Evolutionary conservation across 352 stramenopile genomes (phyloP).

Genomic region (Phytophthora aleatoria): DNA sequence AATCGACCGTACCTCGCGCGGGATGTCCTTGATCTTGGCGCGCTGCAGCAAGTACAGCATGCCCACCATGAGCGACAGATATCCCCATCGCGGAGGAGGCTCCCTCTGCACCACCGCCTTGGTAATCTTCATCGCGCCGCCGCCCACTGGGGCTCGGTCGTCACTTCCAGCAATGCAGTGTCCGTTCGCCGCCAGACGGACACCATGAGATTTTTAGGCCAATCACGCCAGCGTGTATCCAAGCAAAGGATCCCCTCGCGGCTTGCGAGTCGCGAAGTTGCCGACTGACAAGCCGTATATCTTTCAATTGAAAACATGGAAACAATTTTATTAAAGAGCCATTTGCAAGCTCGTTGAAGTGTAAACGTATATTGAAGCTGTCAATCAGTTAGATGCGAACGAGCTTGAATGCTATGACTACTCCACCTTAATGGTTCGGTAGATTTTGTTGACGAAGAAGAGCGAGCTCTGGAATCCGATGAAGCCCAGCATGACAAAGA

Average conservation of each 20-base stretch:
- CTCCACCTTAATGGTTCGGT: constrained; percentile 96
- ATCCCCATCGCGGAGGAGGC: constrained; percentile 39
- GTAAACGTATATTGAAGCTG: background rate
- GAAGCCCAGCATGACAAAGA: constrained; percentile 98
- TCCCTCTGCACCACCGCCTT: constrained; percentile 31
- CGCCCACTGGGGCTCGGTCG: background rate
- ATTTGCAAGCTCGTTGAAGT: too few species aligned
- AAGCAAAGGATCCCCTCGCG: constrained; percentile 7
- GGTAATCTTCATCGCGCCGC: constrained; percentile 42
- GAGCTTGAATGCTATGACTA: constrained; percentile 35
- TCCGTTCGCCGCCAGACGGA: constrained; percentile 18
- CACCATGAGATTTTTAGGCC: constrained; percentile 10
- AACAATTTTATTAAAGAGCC: too few species aligned
- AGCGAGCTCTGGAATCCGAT: constrained; percentile 96
- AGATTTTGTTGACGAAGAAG: constrained; percentile 97
- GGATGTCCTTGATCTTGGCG: constrained; percentile 50
- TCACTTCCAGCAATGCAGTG: constrained; percentile 2
- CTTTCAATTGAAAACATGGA: too few species aligned
- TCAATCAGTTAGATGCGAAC: constrained; percentile 1
- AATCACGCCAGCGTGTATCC: constrained; percentile 19
- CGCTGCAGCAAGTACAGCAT: constrained; percentile 52
- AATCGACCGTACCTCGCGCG: constrained; percentile 37
- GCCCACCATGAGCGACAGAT: constrained; percentile 39
- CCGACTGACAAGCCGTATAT: constrained; percentile 4
- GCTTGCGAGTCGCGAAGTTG: background rate